Percentiles rank a stretch among this genome's conserved stretches.
phyloP scores from a whole-genome alignment of 257 asterid species.

The Ajuga chamaepitys region DNA sequence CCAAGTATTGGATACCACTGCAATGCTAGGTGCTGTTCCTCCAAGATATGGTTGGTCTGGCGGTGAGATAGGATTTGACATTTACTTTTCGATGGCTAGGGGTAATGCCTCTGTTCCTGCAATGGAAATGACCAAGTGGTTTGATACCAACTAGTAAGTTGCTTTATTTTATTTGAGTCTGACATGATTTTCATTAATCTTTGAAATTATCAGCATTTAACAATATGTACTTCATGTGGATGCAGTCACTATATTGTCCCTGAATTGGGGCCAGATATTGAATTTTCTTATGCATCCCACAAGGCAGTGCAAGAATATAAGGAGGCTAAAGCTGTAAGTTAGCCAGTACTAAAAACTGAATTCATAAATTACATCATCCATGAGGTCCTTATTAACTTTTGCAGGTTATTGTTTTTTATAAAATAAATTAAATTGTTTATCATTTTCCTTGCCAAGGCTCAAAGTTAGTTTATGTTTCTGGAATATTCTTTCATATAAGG shows the following conservation, averaged over 20 bases:
- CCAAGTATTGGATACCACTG: slow-evolving; percentile 71
- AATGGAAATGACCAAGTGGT: slow-evolving; percentile 96
- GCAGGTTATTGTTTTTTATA: neutral
- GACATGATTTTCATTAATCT: neutral
- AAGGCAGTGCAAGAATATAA: slow-evolving; percentile 81
- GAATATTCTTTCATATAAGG: neutral
- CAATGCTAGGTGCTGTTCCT: slow-evolving; percentile 86
- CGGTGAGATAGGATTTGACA: slow-evolving; percentile 61
- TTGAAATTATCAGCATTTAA: neutral
- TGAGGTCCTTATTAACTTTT: neutral
- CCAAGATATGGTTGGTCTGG: slow-evolving; percentile 65
- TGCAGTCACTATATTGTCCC: slow-evolving; percentile 83
- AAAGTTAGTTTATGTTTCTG: neutral
- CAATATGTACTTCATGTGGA: neutral
- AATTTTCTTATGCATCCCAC: slow-evolving; percentile 68
- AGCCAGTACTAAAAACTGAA: neutral
- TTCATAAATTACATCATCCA: neutral
- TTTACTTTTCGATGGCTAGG: slow-evolving; percentile 88
- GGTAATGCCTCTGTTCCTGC: slow-evolving; percentile 87
- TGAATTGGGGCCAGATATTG: slow-evolving; percentile 62
- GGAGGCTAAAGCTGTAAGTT: slow-evolving; percentile 63
- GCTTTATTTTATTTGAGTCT: neutral
- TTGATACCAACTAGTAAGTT: slow-evolving; percentile 87
- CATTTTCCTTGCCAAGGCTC: neutral
- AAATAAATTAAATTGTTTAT: neutral